Conservation (phyloP, 148 eudicot species). For the Beta vulgaris region DNA sequence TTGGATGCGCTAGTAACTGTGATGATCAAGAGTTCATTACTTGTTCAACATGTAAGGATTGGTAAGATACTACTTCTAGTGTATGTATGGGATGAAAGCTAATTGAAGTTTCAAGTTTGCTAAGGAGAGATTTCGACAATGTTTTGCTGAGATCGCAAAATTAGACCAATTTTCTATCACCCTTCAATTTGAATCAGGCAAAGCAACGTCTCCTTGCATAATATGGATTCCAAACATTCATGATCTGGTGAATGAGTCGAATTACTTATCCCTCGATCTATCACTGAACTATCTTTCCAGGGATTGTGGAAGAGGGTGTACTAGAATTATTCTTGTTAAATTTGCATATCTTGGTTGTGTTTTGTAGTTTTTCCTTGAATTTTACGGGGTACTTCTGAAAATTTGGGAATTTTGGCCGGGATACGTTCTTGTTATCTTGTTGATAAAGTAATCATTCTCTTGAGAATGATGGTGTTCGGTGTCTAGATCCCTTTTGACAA, state of each 20-base stretch:
- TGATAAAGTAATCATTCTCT: background rate
- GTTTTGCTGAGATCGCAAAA: too few species aligned
- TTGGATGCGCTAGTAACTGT: slow-evolving; percentile 48
- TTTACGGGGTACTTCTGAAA: background rate
- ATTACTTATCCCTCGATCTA: too few species aligned
- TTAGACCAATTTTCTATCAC: too few species aligned
- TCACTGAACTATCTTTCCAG: too few species aligned
- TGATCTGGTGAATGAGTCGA: too few species aligned
- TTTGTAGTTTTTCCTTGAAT: background rate
- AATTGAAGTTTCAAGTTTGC: background rate
- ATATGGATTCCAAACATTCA: too few species aligned
- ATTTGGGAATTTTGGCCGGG: background rate
- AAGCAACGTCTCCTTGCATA: too few species aligned
- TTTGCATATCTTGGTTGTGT: background rate
- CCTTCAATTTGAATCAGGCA: too few species aligned
- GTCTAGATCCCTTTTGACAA: background rate
- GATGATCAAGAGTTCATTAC: slow-evolving; percentile 56
- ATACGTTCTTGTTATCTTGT: too few species aligned
- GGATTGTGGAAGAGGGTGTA: too few species aligned
- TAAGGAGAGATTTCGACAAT: background rate
- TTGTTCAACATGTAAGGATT: slow-evolving; percentile 76
- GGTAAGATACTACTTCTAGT: slow-evolving; percentile 55
- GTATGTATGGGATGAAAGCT: slow-evolving; percentile 10
- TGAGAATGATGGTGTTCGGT: too few species aligned
- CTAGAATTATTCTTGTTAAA: too few species aligned